Conservation (phyloP, 306 rosid genomes). For the Begonia fuchsioides region DNA sequence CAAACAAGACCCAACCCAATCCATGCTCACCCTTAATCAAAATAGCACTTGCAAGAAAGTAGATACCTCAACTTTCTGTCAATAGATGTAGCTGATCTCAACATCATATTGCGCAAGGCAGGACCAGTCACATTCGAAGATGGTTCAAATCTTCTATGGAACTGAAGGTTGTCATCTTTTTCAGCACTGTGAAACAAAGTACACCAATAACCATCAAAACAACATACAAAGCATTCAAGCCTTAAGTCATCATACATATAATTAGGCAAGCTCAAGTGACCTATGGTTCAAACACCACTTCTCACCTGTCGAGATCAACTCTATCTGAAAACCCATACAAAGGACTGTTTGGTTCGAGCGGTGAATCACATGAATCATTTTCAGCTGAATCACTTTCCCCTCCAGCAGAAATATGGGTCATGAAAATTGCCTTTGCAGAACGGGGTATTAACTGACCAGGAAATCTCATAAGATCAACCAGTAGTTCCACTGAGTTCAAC, state of each 20-base stretch:
- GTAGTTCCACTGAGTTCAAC: constrained; percentile 69
- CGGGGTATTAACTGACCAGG: constrained; percentile 81
- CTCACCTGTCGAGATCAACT: constrained; percentile 49
- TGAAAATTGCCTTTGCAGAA: constrained; percentile 71
- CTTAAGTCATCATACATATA: neutral
- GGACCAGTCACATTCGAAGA: constrained; percentile 49
- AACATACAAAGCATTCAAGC: constrained; percentile 6
- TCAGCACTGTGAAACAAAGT: constrained; percentile 40
- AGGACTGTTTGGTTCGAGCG: constrained; percentile 97
- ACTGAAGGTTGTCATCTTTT: constrained; percentile 66
- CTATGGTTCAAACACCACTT: neutral
- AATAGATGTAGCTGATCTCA: constrained; percentile 41
- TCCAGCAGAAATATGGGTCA: constrained; percentile 88
- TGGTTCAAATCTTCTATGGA: constrained; percentile 48
- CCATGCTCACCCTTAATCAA: too few species aligned
- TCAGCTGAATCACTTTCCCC: constrained; percentile 99
- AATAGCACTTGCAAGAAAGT: constrained; percentile 2
- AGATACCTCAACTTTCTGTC: constrained; percentile 69
- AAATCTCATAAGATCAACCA: constrained; percentile 93
- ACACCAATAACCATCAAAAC: constrained; percentile 11
- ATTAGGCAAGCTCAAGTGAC: neutral
- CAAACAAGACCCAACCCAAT: too few species aligned
- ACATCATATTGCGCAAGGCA: constrained; percentile 68
- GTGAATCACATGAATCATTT: constrained; percentile 98
- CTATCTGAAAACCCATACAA: constrained; percentile 81